These are phyloP conservation scores for Trichomonas gallinae DNA, from an alignment of 208 protist genomes.

Conservation along the genomic window DNA sequence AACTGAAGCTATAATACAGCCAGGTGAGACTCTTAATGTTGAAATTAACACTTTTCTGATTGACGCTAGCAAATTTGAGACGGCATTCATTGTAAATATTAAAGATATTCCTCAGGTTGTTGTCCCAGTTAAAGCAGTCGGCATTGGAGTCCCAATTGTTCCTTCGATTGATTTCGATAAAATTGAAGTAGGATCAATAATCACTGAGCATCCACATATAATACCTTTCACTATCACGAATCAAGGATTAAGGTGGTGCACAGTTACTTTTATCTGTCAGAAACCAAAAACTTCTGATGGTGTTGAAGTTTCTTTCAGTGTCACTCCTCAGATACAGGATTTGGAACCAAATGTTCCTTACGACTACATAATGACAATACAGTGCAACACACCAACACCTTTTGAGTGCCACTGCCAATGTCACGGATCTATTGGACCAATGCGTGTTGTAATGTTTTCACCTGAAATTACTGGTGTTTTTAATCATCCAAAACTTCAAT, in stretches of 20 bases:
- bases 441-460: neutral
- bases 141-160: neutral
- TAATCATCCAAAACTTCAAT: neutral
- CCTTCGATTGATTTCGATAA: neutral
- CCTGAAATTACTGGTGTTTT: neutral
- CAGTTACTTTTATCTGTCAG: neutral
- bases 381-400: neutral
- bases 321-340: neutral
- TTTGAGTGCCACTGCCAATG: neutral
- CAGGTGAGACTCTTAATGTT: neutral
- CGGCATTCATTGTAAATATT: neutral
- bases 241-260: neutral
- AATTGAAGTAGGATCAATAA: neutral
- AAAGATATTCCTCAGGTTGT: neutral
- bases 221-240: neutral
- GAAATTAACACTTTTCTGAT: neutral
- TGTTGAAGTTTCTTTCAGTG: neutral
- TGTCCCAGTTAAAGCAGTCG: neutral
- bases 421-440: neutral
- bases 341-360: neutral
- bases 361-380: neutral
- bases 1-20: neutral
- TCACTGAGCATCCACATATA: neutral
- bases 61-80: neutral
- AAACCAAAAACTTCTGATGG: neutral